Base-by-base conservation (phyloP, 768 basidiomycete species). In the Suillus ampliporus region DNA sequence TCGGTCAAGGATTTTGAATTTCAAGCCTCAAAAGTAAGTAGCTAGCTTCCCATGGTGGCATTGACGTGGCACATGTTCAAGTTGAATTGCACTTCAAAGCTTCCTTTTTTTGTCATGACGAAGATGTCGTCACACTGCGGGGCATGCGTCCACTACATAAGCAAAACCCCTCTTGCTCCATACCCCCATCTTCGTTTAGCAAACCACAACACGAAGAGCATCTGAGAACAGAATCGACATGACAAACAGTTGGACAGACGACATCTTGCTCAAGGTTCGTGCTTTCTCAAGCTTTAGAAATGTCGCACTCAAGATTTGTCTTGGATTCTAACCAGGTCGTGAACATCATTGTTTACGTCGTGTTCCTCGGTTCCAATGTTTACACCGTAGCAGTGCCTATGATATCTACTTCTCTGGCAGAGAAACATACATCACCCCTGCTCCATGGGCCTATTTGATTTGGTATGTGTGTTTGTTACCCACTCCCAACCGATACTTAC, bases 371-470 rank as follows among this genome's bases (percentile, higher is more conserved):
- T 37, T 91, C 90, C 43, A 97, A 97, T 77, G 83, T 95, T 61
- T 96, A 94, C 82, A 90, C 89, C 58, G 84, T 95, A 64, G 88
- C 93, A 7, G 84, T 86, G 2, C 92, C 92, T 1, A 84, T 46
- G 87, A 85, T 65, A 82, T 87, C 57, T 93, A 94, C 78, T 86
- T 82, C 72, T 76, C 80, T 66, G 88, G 86, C 50, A 94, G 94
- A 74, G 89, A 91, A 68, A 97, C 96, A 0, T 98, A 95, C 76
- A 80, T 99, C 62, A 97, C 95, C 1, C 97, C 97, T n/a, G 92
- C 94, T 28, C 87, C 89, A 31, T 97, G 92, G 87, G 90, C 92
- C 2, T 97, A 95, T 81, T 84, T 90, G 79, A 90, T 95, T 72
- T 97, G 95, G 94, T 91, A 60, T 46, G 81, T 72, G n/a, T 38